These are phyloP conservation scores for Ricinus communis DNA, from an alignment of 345 rosid genomes.

Conservation along the genomic window DNA sequence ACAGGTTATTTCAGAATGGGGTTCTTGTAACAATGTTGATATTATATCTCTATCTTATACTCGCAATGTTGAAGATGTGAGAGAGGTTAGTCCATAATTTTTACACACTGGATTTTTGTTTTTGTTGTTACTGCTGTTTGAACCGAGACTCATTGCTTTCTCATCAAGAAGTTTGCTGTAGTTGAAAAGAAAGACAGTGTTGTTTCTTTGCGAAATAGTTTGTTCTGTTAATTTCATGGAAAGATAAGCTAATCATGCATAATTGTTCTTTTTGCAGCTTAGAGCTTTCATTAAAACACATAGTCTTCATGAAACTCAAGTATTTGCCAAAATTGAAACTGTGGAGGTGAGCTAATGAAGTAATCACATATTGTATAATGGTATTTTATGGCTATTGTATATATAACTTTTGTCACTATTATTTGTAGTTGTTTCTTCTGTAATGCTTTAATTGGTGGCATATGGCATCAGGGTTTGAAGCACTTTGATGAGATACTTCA, in stretches of 20 bases:
- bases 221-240: neutral
- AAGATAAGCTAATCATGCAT: neutral
- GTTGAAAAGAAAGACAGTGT: neutral
- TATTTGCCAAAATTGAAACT: slow-evolving; percentile 39
- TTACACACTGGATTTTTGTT: too few species aligned
- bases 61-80: slow-evolving; percentile 32
- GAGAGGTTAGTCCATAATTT: slow-evolving; percentile 24
- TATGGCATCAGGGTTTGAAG: slow-evolving; percentile 27
- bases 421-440: neutral
- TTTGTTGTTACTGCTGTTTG: neutral
- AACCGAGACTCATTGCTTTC: neutral
- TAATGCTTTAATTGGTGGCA: neutral
- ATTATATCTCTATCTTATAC: slow-evolving; percentile 36
- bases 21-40: slow-evolving; percentile 28
- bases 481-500: slow-evolving; percentile 37
- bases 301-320: slow-evolving; percentile 31
- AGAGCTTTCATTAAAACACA: slow-evolving; percentile 27
- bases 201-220: neutral
- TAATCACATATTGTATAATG: neutral
- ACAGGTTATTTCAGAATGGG: slow-evolving; percentile 38
- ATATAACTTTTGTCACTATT: neutral
- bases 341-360: slow-evolving; percentile 31
- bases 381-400: neutral
- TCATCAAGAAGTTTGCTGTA: too few species aligned
- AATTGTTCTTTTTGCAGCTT: slow-evolving; percentile 22